Evolutionary conservation across 257 asterid genomes (phyloP).

Genomic region (Osmanthus fragrans): DNA sequence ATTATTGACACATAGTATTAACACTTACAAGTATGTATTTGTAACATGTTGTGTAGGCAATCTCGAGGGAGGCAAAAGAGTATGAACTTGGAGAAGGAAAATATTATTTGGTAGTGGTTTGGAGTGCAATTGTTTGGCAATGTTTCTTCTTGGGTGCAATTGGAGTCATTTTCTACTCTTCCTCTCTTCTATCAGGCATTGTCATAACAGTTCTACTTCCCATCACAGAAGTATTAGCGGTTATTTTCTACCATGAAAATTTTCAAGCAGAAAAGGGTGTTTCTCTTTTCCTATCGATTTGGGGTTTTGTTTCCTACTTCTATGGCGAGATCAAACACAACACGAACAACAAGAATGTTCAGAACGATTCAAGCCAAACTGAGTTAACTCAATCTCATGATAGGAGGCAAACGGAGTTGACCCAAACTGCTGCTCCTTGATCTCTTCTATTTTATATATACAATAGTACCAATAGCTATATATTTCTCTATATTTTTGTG

Average conservation of each 20-base stretch:
- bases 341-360: background rate
- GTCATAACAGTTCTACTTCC: background rate
- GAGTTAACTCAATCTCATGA: background rate
- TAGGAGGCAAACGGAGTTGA: background rate
- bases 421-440: background rate
- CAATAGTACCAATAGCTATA: too few relatives aligned
- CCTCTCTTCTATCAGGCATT: background rate
- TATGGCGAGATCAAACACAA: background rate
- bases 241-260: background rate
- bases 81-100: background rate
- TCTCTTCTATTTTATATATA: too few relatives aligned
- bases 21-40: background rate
- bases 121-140: background rate
- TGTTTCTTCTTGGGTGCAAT: conserved; percentile 1
- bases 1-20: too few relatives aligned
- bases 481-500: background rate
- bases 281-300: background rate
- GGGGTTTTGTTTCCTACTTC: background rate
- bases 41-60: background rate
- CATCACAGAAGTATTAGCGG: background rate
- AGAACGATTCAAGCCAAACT: background rate
- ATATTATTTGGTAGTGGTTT: background rate
- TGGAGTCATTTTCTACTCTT: conserved; percentile 1
- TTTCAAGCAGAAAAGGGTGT: background rate
- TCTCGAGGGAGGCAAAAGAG: background rate